These are phyloP conservation scores for Erodium trifolium DNA, from an alignment of 441 rosid genomes.

Conservation along the genomic window DNA sequence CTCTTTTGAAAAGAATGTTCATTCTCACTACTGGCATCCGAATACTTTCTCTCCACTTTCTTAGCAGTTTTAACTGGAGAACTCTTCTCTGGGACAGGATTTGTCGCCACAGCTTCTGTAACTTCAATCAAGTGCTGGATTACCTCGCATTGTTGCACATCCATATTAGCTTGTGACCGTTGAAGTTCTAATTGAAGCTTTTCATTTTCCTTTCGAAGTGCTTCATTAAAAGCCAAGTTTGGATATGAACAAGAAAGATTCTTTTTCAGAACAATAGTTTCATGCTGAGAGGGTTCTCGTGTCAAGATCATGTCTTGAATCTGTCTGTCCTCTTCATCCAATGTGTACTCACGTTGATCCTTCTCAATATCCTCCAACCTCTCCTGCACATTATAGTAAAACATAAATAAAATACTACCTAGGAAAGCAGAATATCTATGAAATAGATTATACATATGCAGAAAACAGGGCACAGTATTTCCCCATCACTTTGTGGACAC, in stretches of 20 bases:
- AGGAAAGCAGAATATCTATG: too few species aligned
- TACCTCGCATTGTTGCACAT: slow-evolving; percentile 61
- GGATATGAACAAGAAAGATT: slow-evolving; percentile 84
- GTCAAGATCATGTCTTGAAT: slow-evolving; percentile 70
- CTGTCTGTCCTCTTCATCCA: slow-evolving; percentile 79
- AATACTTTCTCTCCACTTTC: slow-evolving; percentile 35
- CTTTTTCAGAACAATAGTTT: slow-evolving; percentile 52
- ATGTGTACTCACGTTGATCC: slow-evolving; percentile 82
- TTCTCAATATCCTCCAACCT: slow-evolving; percentile 66
- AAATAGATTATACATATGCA: background rate
- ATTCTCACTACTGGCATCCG: slow-evolving; percentile 34
- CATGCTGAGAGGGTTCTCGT: slow-evolving; percentile 55
- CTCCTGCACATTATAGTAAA: slow-evolving; percentile 41
- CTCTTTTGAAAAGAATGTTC: slow-evolving; percentile 37
- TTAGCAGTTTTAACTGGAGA: slow-evolving; percentile 39
- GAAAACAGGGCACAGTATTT: background rate
- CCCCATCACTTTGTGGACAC: background rate
- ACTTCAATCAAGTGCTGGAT: slow-evolving; percentile 73
- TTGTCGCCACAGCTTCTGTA: slow-evolving; percentile 49
- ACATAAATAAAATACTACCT: background rate
- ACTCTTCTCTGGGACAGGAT: slow-evolving; percentile 35
- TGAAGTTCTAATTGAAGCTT: slow-evolving; percentile 71
- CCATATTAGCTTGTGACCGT: slow-evolving; percentile 57
- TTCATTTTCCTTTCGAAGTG: slow-evolving; percentile 54
- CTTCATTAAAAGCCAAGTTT: slow-evolving; percentile 63